Evolutionary conservation across 179 eudicot genomes (phyloP).

Genomic region (Pouteria campechiana): DNA sequence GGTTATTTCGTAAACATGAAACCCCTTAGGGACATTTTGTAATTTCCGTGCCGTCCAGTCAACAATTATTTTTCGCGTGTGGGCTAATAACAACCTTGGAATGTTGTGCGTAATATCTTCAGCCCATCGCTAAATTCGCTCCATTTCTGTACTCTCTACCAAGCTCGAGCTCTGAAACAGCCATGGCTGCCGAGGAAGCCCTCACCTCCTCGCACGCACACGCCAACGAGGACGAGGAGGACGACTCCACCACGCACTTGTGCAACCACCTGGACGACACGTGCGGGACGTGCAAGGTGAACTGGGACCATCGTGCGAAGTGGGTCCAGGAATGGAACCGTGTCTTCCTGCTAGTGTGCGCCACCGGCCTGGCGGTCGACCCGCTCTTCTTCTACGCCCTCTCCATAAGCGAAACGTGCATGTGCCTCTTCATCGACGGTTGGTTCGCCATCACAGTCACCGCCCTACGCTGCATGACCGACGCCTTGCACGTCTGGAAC

Average conservation of each 20-base stretch:
- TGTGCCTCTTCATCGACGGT: slow-evolving; percentile 84
- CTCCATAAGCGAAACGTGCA: slow-evolving; percentile 55
- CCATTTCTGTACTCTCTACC: no score
- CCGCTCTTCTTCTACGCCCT: slow-evolving; percentile 86
- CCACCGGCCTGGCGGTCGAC: slow-evolving; percentile 65
- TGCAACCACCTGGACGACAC: neutral
- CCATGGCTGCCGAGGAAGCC: no score
- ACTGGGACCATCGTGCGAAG: slow-evolving; percentile 55
- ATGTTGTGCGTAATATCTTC: no score
- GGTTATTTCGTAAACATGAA: no score
- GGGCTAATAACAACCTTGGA: no score
- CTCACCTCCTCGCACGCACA: no score
- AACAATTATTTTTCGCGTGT: no score
- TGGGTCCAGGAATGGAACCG: slow-evolving; percentile 90
- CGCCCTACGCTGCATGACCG: slow-evolving; percentile 73
- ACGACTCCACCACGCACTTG: neutral
- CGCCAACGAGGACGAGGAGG: neutral
- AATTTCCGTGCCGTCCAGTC: no score
- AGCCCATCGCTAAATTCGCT: no score
- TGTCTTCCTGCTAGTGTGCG: slow-evolving; percentile 61
- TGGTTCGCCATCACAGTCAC: slow-evolving; percentile 80
- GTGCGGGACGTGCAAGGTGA: slow-evolving; percentile 26
- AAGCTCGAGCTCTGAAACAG: no score
- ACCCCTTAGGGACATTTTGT: no score
- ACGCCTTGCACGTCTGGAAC: slow-evolving; percentile 66